Evolutionary conservation across 2,329 filamentous ascomycete species (phyloP).

Genomic region (Microdochium bolleyi): DNA sequence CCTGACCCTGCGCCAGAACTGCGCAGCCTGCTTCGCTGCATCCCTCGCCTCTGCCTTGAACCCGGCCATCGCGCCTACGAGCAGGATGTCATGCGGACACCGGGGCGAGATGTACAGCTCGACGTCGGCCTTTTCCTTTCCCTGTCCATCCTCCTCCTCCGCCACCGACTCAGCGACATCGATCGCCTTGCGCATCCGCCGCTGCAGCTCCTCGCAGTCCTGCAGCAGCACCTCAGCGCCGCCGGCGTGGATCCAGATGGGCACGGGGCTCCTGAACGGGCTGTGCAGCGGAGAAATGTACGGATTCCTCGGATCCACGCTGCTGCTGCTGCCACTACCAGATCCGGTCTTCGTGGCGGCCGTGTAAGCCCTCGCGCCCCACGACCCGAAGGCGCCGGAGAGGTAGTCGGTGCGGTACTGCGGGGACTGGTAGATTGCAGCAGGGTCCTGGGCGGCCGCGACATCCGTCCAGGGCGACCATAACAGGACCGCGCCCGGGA

Average conservation of each 20-base stretch:
- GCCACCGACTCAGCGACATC: no score
- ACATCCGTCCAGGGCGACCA: conserved; percentile 14
- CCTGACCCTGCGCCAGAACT: background rate
- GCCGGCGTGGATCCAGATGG: background rate
- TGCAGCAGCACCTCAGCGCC: background rate
- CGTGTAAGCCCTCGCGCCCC: conserved; percentile 27
- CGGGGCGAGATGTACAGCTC: background rate
- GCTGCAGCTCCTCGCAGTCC: background rate
- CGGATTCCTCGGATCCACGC: background rate
- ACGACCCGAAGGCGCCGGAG: conserved; percentile 22
- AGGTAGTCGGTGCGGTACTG: conserved; percentile 27
- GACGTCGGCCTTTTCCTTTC: background rate
- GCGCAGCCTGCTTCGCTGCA: background rate
- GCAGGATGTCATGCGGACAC: background rate
- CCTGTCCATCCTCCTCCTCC: background rate
- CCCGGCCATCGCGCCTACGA: background rate
- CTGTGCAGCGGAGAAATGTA: background rate
- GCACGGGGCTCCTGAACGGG: background rate
- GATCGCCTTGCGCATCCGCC: background rate
- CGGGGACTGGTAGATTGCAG: conserved; percentile 10
- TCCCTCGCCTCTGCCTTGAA: background rate
- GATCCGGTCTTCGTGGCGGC: background rate
- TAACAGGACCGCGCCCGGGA: conserved; percentile 27
- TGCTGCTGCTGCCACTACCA: background rate
- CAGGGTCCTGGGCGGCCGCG: conserved; percentile 1